Percentiles rank a stretch among this genome's conserved stretches.
phyloP scores from a whole-genome alignment of 495 filamentous ascomycete species.

The Cercophora newfieldiana region DNA sequence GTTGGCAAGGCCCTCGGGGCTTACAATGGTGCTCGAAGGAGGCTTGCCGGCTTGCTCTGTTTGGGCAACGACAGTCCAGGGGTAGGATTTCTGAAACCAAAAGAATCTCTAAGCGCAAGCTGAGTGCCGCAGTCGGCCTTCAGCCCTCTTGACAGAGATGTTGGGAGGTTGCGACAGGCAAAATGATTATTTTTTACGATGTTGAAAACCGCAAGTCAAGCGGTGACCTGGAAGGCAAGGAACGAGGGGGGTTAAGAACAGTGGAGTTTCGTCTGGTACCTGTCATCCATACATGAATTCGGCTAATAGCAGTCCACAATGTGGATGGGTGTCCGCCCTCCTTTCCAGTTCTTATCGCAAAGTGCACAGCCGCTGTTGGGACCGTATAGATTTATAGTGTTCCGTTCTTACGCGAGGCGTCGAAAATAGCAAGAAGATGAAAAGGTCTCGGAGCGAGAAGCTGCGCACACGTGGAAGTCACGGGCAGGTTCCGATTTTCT shows the following conservation, averaged over 20 bases:
- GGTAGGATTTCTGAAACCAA: not conserved
- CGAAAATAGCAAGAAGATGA: slow-evolving; percentile 1
- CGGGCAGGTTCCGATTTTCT: too few species aligned
- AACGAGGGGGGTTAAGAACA: not conserved
- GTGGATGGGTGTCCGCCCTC: not conserved
- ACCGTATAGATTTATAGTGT: not conserved
- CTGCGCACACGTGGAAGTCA: not conserved
- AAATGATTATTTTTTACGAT: not conserved
- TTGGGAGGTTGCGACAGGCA: not conserved
- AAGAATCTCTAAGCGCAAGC: slow-evolving; percentile 5
- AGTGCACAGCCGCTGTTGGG: not conserved
- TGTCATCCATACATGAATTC: not conserved
- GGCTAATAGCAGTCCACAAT: not conserved
- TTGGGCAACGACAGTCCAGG: not conserved
- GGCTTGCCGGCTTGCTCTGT: slow-evolving; percentile 5
- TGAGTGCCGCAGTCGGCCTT: not conserved
- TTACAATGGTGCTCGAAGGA: not conserved
- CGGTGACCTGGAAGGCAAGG: not conserved
- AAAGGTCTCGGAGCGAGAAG: not conserved
- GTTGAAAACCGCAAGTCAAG: too few species aligned
- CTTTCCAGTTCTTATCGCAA: not conserved
- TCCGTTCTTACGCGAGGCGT: not conserved
- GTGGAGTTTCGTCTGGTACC: not conserved
- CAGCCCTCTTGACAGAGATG: not conserved
- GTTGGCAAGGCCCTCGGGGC: not conserved